phyloP scores from a whole-genome alignment of 495 filamentous ascomycete genomes.

The Penicillium daleae region DNA sequence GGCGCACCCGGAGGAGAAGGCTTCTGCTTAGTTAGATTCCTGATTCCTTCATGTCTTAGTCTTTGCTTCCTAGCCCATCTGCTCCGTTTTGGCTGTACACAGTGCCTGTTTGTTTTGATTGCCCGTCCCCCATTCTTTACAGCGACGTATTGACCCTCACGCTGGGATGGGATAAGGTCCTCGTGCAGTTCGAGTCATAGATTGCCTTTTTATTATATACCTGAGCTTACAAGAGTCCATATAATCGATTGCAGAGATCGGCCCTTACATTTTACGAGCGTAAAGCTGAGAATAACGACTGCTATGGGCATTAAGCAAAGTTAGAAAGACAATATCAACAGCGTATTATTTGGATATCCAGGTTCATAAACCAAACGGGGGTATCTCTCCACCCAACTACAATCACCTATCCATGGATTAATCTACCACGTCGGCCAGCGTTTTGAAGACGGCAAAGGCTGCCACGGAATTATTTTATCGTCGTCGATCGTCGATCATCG shows the following conservation, averaged over 20 bases:
- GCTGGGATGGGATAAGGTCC: background rate
- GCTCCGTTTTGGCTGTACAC: slow-evolving; percentile 16
- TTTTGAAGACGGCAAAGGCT: background rate
- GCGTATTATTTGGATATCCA: slow-evolving; percentile 3
- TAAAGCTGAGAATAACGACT: no score
- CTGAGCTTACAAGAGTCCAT: slow-evolving; percentile 10
- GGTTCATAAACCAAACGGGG: background rate
- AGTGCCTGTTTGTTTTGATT: slow-evolving; percentile 8
- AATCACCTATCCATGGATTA: slow-evolving; percentile 7
- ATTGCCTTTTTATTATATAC: slow-evolving; percentile 23
- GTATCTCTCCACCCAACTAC: slow-evolving; percentile 7
- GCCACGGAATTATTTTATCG: background rate
- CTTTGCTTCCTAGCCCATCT: slow-evolving; percentile 8
- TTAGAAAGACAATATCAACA: slow-evolving; percentile 1
- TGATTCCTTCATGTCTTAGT: slow-evolving; percentile 7
- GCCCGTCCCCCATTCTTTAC: slow-evolving; percentile 9
- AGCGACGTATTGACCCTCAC: slow-evolving; percentile 7
- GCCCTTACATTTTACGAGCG: background rate
- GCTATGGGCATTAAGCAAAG: background rate
- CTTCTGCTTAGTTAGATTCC: slow-evolving; percentile 20
- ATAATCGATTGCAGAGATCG: slow-evolving; percentile 4
- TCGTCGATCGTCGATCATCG: background rate
- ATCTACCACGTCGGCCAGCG: no score
- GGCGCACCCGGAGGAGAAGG: slow-evolving; percentile 13
- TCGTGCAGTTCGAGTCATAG: slow-evolving; percentile 26